Evolutionary conservation across 1,284 basidiomycete species (phyloP), one percentile per base, ranked within the genome.

Genomic region (Termitomyces sp.): DNA sequence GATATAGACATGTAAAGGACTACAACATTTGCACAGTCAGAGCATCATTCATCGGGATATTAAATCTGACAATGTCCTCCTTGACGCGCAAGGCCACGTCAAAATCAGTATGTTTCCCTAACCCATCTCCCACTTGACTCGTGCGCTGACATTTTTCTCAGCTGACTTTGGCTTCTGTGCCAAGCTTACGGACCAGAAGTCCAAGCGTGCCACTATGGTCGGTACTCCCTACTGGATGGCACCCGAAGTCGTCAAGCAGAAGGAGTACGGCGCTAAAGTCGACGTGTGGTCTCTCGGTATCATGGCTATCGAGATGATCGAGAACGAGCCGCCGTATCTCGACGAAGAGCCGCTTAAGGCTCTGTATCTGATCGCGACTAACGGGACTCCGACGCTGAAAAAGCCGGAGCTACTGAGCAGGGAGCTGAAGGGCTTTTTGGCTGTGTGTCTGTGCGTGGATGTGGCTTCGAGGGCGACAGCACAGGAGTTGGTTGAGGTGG

Each of bases 181-280:
- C 55, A 97, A 98, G 71, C 80, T 99, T 19, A 97, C 95, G 0
- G 95, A 98, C 65, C 93, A 98, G 72, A 98, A 98, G 71, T 94
- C 94, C 15, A 98, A 98, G 74, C 90, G 96, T 46, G 94, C 96
- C 24, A 98, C 96, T 3, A 98, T 98, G 95, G 96, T 98, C 5
- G 96, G 96, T 21, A 98, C 96, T 6, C 96, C 96, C 0, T 98
- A 98, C 74, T 98, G 96, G 96, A 99, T 99, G 96, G 96, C 96
- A 0, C 96, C 96, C 6, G 96, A 99, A 71, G 95, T 99, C 52
- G 95, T 99, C 67, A 98, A 98, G 78, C 94, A 98, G 71, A 98
- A 98, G 71, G 95, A 98, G 71, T 99, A 99, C 68, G 96, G 95
- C 28, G 91, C 95, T 40, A 99, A 98, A 72, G 96, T 99, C 28